phyloP scores from a whole-genome alignment of 805 yeast species.

The Saccharomycopsis sp. region DNA sequence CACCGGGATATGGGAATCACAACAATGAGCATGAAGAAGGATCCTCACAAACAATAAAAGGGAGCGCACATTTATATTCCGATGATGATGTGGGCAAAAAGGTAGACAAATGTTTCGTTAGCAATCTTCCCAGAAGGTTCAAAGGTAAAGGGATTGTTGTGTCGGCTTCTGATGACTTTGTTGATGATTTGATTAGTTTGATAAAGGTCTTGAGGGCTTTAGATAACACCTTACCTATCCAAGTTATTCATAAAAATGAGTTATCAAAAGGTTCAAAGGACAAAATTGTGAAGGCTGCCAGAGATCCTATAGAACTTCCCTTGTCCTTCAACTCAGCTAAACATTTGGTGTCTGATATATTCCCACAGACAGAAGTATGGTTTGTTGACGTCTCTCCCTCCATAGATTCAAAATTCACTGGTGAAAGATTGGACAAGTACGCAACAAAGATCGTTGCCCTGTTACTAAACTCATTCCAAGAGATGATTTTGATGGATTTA shows the following conservation, averaged over 20 bases:
- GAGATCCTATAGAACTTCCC: constrained; percentile 31
- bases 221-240: constrained; percentile 33
- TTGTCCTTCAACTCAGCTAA: not conserved
- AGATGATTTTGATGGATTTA: constrained; percentile 42
- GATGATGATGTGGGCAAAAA: constrained; percentile 29
- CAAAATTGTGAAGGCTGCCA: constrained; percentile 30
- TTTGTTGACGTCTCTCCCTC: constrained; percentile 29
- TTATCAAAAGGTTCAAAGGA: constrained; percentile 28
- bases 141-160: constrained; percentile 31
- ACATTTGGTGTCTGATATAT: constrained; percentile 8
- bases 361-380: constrained; percentile 32
- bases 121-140: constrained; percentile 23
- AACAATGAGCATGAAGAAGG: too few relatives aligned
- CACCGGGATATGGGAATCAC: too few relatives aligned
- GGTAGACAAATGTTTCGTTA: constrained; percentile 24
- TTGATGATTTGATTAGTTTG: constrained; percentile 25
- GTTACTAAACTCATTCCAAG: constrained; percentile 40
- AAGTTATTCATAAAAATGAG: constrained; percentile 32
- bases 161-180: constrained; percentile 26
- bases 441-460: constrained; percentile 40
- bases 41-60: too few relatives aligned
- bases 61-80: constrained; percentile 9
- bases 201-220: constrained; percentile 36
- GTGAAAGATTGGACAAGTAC: constrained; percentile 25
- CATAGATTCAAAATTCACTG: constrained; percentile 24